Percentiles rank a stretch among this genome's conserved stretches.
phyloP scores from a whole-genome alignment of 73 alveolate genomes.

The Paramecium primaurelia region DNA sequence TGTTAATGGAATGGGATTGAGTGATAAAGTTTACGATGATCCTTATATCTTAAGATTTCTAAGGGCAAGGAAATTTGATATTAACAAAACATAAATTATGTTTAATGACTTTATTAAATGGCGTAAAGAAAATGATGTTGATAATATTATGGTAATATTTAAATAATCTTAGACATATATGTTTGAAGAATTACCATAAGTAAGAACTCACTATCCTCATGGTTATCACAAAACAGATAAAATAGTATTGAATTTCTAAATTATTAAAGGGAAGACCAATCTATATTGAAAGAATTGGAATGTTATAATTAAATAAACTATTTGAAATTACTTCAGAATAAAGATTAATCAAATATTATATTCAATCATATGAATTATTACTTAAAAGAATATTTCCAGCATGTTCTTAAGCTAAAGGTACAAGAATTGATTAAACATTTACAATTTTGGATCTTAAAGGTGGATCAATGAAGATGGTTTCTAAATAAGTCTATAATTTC shows the following conservation, averaged over 20 bases:
- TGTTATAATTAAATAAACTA: slow-evolving; percentile 58
- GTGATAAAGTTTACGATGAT: slow-evolving; percentile 68
- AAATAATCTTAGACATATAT: slow-evolving; percentile 13
- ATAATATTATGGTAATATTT: slow-evolving; percentile 38
- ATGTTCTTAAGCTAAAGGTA: slow-evolving; percentile 75
- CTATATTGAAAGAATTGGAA: slow-evolving; percentile 67
- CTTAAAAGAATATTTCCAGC: slow-evolving; percentile 69
- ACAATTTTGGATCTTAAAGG: slow-evolving; percentile 76
- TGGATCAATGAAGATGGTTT: slow-evolving; percentile 66
- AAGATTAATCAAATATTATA: slow-evolving; percentile 67
- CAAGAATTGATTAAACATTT: slow-evolving; percentile 69
- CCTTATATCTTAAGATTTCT: slow-evolving; percentile 82
- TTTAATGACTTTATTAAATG: slow-evolving; percentile 72
- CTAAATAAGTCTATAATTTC: slow-evolving; percentile 68
- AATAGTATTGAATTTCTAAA: slow-evolving; percentile 53
- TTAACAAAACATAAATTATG: slow-evolving; percentile 69
- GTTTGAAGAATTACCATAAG: slow-evolving; percentile 58
- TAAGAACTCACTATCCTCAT: slow-evolving; percentile 75
- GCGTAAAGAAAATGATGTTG: slow-evolving; percentile 71
- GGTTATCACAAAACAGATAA: slow-evolving; percentile 82
- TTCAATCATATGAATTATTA: slow-evolving; percentile 65
- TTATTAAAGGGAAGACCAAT: slow-evolving; percentile 66
- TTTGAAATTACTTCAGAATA: slow-evolving; percentile 71
- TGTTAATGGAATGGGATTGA: background rate
- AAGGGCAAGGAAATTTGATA: slow-evolving; percentile 86